Percentiles rank a stretch among this genome's conserved stretches.
phyloP scores from a whole-genome alignment of 176 grass and related monocot species.

The Dactylis glomerata region DNA sequence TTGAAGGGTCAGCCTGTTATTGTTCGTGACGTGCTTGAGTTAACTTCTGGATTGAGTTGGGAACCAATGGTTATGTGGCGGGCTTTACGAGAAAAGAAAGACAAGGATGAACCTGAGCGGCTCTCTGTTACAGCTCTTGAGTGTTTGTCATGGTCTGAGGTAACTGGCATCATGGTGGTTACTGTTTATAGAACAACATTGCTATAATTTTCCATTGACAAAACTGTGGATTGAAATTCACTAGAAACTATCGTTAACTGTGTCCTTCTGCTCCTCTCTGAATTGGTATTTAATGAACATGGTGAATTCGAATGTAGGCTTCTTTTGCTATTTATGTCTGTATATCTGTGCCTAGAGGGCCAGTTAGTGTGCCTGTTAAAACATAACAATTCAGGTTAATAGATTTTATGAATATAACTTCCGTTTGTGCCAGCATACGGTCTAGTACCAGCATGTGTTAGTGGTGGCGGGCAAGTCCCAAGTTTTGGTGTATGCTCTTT shows the following conservation, averaged over 20 bases:
- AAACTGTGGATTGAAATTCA: neutral
- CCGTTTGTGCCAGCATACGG: neutral
- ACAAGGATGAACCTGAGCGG: slow-evolving; percentile 31
- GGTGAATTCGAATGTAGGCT: neutral
- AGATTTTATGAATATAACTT: neutral
- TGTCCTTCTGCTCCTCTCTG: neutral
- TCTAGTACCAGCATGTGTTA: neutral
- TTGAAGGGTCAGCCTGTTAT: slow-evolving; percentile 80
- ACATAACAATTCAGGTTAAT: neutral
- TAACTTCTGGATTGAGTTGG: slow-evolving; percentile 80
- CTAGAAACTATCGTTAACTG: neutral
- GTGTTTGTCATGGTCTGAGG: slow-evolving; percentile 55
- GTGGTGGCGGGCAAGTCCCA: neutral
- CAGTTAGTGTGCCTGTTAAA: neutral
- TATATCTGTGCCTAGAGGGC: neutral
- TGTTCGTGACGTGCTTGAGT: slow-evolving; percentile 59
- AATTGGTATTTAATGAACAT: neutral
- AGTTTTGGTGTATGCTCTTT: neutral
- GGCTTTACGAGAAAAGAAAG: slow-evolving; percentile 61
- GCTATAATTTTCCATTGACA: neutral
- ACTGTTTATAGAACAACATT: neutral
- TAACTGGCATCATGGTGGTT: slow-evolving; percentile 12
- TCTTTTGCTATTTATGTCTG: neutral
- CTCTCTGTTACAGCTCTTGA: slow-evolving; percentile 61
- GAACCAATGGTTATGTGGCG: slow-evolving; percentile 94